phyloP scores from a whole-genome alignment of 1,284 basidiomycete species.

The Cryptococcus hybrid region DNA sequence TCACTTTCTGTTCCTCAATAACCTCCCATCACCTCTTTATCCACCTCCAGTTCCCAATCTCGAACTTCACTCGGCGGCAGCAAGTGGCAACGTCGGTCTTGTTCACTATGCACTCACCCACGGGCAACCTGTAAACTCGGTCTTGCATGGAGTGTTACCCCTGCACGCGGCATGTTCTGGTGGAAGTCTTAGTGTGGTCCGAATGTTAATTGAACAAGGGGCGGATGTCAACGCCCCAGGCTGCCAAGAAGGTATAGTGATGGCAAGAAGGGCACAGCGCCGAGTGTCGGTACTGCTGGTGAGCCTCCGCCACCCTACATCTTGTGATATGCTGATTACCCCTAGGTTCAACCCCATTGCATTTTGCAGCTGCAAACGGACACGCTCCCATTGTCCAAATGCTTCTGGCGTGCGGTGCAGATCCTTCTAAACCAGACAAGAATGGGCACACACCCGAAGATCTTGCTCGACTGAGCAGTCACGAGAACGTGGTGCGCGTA shows the following conservation, averaged over 20 bases:
- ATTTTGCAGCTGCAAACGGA: constrained; percentile 90
- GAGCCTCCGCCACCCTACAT: constrained; percentile 12
- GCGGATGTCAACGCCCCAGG: constrained; percentile 85
- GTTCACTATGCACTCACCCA: constrained; percentile 69
- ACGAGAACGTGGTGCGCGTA: constrained; percentile 48
- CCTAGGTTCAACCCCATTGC: constrained; percentile 70
- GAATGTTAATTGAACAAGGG: constrained; percentile 79
- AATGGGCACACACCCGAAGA: constrained; percentile 72
- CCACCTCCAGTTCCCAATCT: constrained; percentile 68
- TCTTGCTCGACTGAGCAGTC: constrained; percentile 52
- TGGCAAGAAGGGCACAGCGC: constrained; percentile 55
- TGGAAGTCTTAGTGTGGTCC: constrained; percentile 78
- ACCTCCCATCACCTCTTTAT: constrained; percentile 4
- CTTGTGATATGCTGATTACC: neutral
- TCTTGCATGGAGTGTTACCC: constrained; percentile 88
- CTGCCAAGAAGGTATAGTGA: constrained; percentile 71
- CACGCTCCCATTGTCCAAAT: constrained; percentile 70
- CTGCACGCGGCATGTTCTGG: constrained; percentile 87
- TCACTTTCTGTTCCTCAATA: constrained; percentile 1
- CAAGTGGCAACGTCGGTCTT: constrained; percentile 73
- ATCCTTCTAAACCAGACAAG: constrained; percentile 75
- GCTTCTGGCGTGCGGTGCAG: constrained; percentile 75
- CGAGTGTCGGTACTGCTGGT: constrained; percentile 64
- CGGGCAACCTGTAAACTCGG: constrained; percentile 89
- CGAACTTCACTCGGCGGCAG: constrained; percentile 83